Conservation (phyloP, 75 land plant genomes). For the Pinus albicaulis region DNA sequence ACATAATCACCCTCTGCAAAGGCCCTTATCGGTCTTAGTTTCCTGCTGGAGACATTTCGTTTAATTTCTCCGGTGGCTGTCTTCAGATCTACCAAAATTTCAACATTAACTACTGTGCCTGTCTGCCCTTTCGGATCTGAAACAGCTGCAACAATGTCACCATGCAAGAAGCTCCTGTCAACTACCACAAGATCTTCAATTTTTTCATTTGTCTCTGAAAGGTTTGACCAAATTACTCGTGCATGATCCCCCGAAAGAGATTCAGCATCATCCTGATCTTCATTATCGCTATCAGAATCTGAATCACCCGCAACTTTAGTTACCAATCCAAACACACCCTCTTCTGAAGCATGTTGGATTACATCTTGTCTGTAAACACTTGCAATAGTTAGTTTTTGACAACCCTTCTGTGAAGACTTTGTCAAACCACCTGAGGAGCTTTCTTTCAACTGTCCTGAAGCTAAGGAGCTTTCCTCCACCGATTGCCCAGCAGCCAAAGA, state of each 20-base stretch:
- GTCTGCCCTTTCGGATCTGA: slow-evolving; percentile 82
- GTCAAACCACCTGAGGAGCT: background rate
- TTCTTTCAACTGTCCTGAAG: background rate
- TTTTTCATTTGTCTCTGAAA: slow-evolving; percentile 50
- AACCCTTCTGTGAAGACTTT: background rate
- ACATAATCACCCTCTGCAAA: slow-evolving; percentile 87
- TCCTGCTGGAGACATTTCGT: slow-evolving; percentile 56
- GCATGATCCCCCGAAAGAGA: slow-evolving; percentile 40
- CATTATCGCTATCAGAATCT: slow-evolving; percentile 44
- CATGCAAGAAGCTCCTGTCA: slow-evolving; percentile 85
- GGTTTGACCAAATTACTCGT: slow-evolving; percentile 74
- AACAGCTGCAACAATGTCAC: slow-evolving; percentile 80
- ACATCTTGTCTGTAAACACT: slow-evolving; percentile 72
- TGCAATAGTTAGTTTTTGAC: slow-evolving; percentile 1
- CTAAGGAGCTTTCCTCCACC: no score
- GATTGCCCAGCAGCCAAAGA: background rate
- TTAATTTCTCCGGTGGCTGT: slow-evolving; percentile 43
- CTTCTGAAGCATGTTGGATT: slow-evolving; percentile 40
- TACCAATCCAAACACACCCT: slow-evolving; percentile 66
- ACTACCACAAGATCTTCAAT: slow-evolving; percentile 57
- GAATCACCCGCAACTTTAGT: slow-evolving; percentile 86
- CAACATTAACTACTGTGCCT: slow-evolving; percentile 70
- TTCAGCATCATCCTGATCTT: slow-evolving; percentile 47
- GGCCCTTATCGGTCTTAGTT: slow-evolving; percentile 60
- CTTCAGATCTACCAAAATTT: slow-evolving; percentile 73